phyloP scores from a whole-genome alignment of 2,329 filamentous ascomycete species.

The Paracamarosporium sp. region DNA sequence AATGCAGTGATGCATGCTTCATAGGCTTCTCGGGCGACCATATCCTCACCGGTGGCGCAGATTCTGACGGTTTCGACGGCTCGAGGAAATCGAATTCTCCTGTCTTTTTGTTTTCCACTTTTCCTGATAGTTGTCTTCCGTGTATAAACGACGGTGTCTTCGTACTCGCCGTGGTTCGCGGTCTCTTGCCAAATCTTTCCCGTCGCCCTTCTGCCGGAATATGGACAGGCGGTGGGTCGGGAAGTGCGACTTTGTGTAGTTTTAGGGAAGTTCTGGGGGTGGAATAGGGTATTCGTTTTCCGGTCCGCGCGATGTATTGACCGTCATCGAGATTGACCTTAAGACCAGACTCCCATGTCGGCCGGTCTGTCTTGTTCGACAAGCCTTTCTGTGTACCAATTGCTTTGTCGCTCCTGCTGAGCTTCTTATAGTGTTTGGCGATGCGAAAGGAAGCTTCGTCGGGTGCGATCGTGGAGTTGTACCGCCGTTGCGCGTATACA shows the following conservation, averaged over 20 bases:
- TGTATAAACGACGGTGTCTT: neutral
- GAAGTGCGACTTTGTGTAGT: neutral
- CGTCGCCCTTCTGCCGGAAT: neutral
- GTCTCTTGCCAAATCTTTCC: neutral
- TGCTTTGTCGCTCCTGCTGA: neutral
- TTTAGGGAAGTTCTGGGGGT: neutral
- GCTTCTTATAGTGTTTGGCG: neutral
- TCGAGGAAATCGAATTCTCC: constrained; percentile 10
- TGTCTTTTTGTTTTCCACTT: neutral
- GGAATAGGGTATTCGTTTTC: neutral
- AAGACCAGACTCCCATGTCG: neutral
- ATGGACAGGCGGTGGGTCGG: neutral
- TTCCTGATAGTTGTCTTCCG: neutral
- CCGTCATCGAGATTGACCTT: constrained; percentile 1
- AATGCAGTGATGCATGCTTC: constrained; percentile 10
- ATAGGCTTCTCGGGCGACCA: constrained; percentile 12
- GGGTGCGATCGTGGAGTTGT: constrained; percentile 1
- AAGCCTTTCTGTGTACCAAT: neutral
- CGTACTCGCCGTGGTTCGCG: neutral
- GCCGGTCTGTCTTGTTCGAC: neutral
- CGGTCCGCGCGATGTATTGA: neutral
- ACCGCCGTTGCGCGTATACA: neutral
- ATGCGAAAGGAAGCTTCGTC: neutral
- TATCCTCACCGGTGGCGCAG: neutral
- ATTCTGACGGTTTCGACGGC: constrained; percentile 21